These are phyloP conservation scores for Paramecium biaurelia DNA, from an alignment of 73 alveolate species.

Conservation along the genomic window DNA sequence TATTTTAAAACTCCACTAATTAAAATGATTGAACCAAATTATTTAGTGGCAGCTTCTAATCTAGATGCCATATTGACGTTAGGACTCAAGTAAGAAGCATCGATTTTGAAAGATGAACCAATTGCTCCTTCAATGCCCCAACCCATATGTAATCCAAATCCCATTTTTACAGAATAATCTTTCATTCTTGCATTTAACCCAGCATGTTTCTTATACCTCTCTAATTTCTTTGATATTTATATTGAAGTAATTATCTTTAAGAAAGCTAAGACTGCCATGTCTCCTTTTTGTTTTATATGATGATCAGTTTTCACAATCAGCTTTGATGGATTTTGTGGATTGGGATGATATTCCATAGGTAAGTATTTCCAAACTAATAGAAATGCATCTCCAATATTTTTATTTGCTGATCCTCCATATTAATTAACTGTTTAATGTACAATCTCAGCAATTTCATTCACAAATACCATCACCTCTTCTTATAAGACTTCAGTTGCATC, in stretches of 20 bases:
- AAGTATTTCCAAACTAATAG: constrained; percentile 94
- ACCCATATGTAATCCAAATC: constrained; percentile 94
- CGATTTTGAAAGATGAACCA: constrained; percentile 90
- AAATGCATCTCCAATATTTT: constrained; percentile 98
- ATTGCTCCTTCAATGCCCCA: constrained; percentile 98
- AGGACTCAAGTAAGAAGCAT: constrained; percentile 94
- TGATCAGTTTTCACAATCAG: constrained; percentile 60
- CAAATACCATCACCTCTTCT: constrained; percentile 95
- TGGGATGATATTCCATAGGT: constrained; percentile 75
- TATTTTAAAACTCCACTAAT: constrained; percentile 67
- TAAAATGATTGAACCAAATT: constrained; percentile 74
- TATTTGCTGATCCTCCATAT: constrained; percentile 95
- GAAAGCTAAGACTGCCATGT: constrained; percentile 72
- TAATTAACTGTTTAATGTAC: constrained; percentile 86
- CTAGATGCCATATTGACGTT: constrained; percentile 96
- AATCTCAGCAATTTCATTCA: constrained; percentile 96
- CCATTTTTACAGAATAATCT: constrained; percentile 85
- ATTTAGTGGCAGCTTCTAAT: constrained; percentile 93
- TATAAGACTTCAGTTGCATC: constrained; percentile 97
- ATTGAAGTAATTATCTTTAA: constrained; percentile 77
- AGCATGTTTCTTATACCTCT: constrained; percentile 77
- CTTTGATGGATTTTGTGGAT: constrained; percentile 69
- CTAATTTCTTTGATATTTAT: constrained; percentile 67
- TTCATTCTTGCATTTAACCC: constrained; percentile 81
- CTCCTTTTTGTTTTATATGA: constrained; percentile 60